Percentiles rank a stretch among this genome's conserved stretches.
These are phyloP conservation scores for Pythium utonaiense DNA, from an alignment of 352 stramenopile genomes.

Conservation along the genomic window DNA sequence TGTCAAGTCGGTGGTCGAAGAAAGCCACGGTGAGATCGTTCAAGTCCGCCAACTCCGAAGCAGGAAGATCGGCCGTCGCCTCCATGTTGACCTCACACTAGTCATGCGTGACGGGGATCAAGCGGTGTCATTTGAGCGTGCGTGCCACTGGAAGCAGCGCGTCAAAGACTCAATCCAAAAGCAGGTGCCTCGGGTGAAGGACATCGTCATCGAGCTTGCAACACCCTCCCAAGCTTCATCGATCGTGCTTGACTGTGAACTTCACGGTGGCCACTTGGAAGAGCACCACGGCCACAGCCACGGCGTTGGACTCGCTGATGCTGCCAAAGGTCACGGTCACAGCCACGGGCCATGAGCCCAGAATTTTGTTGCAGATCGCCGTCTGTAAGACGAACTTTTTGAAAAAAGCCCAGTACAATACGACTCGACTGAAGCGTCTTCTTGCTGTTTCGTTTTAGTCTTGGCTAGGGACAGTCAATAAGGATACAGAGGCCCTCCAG, in stretches of 20 bases:
- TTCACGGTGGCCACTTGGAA: slow-evolving; percentile 5
- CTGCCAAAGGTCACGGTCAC: neutral
- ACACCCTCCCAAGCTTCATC: slow-evolving; percentile 24
- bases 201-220: slow-evolving; percentile 61
- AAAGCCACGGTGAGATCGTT: slow-evolving; percentile 41
- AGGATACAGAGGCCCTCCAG: too few relatives aligned
- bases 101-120: slow-evolving; percentile 31
- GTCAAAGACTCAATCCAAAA: slow-evolving; percentile 44
- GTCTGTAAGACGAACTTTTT: too few relatives aligned
- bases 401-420: too few relatives aligned
- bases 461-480: too few relatives aligned
- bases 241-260: slow-evolving; percentile 23
- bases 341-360: neutral
- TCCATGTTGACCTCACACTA: slow-evolving; percentile 61
- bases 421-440: too few relatives aligned
- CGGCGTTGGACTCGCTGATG: neutral
- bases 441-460: too few relatives aligned
- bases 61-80: slow-evolving; percentile 46
- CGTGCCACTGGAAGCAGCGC: slow-evolving; percentile 56
- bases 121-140: slow-evolving; percentile 29
- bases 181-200: slow-evolving; percentile 50
- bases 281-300: slow-evolving; percentile 6
- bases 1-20: slow-evolving; percentile 33
- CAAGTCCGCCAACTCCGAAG: slow-evolving; percentile 48
- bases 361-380: too few relatives aligned